Conservation (phyloP, 2,329 filamentous ascomycete genomes). For the Trichoderma koningiopsis region DNA sequence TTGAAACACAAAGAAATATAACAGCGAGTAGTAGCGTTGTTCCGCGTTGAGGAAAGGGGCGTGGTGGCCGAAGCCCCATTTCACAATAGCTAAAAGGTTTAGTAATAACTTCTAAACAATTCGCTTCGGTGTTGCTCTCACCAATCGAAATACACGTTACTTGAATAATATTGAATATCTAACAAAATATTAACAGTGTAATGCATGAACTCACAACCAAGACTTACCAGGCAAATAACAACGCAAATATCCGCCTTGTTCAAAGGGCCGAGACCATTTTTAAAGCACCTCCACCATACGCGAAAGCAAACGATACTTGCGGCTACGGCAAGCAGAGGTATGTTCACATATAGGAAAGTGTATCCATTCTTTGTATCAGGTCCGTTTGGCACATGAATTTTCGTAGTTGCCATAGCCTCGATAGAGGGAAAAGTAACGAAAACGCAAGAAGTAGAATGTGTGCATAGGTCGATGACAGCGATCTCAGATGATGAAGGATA, state of each 20-base stretch:
- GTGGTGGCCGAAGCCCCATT: constrained; percentile 20
- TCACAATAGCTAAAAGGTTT: neutral
- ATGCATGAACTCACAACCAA: neutral
- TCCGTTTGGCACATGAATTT: neutral
- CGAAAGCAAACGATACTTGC: constrained; percentile 3
- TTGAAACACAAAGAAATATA: constrained; percentile 22
- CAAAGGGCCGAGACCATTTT: neutral
- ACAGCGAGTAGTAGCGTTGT: constrained; percentile 17
- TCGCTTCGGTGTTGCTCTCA: neutral
- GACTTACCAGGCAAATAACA: constrained; percentile 10
- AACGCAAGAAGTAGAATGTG: neutral
- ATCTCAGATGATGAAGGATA: neutral
- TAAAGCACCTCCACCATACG: constrained; percentile 20
- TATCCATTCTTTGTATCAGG: constrained; percentile 14
- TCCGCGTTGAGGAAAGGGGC: constrained; percentile 7
- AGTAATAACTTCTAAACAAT: neutral
- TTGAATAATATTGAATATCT: constrained; percentile 20
- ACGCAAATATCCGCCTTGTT: constrained; percentile 22
- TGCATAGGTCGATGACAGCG: neutral
- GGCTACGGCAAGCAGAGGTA: constrained; percentile 9
- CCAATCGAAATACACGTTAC: constrained; percentile 2
- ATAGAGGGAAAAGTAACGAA: neutral
- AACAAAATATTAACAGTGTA: neutral
- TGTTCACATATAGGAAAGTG: constrained; percentile 14
- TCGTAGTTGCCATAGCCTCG: neutral